Conservation (phyloP, 2,329 filamentous ascomycete species). For the Epicoccum nigrum region DNA sequence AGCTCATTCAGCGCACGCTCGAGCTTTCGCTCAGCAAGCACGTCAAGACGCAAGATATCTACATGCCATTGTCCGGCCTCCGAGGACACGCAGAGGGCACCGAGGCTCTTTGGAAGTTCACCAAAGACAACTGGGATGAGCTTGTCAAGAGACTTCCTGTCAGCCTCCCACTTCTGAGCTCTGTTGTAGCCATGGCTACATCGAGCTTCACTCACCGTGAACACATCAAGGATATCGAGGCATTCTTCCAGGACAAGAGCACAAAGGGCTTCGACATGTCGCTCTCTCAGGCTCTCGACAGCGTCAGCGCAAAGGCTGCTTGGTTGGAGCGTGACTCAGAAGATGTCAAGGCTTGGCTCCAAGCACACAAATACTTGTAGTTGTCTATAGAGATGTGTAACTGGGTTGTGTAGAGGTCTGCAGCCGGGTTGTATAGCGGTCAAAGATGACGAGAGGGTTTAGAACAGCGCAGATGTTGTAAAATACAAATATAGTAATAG, state of each 20-base stretch:
- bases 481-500: slow-evolving; percentile 12
- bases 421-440: too few relatives aligned
- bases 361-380: slow-evolving; percentile 66
- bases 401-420: not conserved
- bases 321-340: slow-evolving; percentile 79
- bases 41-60: slow-evolving; percentile 93
- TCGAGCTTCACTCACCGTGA: slow-evolving; percentile 78
- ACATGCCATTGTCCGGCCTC: slow-evolving; percentile 82
- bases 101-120: slow-evolving; percentile 79
- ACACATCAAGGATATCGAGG: slow-evolving; percentile 76
- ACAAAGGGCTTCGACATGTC: slow-evolving; percentile 88
- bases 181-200: slow-evolving; percentile 81
- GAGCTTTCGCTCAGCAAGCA: slow-evolving; percentile 76
- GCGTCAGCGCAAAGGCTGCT: slow-evolving; percentile 80
- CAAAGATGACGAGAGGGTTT: not conserved
- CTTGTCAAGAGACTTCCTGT: slow-evolving; percentile 82
- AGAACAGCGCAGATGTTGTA: slow-evolving; percentile 7
- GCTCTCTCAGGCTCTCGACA: slow-evolving; percentile 86
- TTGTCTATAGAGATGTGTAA: not conserved
- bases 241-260: slow-evolving; percentile 81
- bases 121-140: slow-evolving; percentile 87
- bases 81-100: slow-evolving; percentile 79
- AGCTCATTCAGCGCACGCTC: slow-evolving; percentile 82
- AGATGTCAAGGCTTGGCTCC: slow-evolving; percentile 77
- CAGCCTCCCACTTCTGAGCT: slow-evolving; percentile 83